Base-by-base conservation (phyloP, 2,329 filamentous ascomycete genomes). In the Venturiaceae sp. region DNA sequence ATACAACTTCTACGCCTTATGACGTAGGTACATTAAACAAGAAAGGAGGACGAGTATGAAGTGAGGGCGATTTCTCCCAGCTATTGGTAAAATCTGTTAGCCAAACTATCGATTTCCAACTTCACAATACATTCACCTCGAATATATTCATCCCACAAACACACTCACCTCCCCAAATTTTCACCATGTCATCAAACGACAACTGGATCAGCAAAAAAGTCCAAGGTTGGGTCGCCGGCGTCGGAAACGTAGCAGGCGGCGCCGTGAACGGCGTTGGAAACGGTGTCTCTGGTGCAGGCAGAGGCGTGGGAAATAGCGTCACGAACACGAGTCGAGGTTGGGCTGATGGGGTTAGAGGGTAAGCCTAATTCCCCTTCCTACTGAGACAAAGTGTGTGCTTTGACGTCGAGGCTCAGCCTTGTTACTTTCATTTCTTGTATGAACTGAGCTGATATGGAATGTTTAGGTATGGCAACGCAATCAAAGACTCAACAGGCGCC, bases 401-500 rank as follows among this genome's bases (percentile, higher is more conserved):
- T n/a, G n/a, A n/a, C n/a, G n/a, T n/a, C n/a, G n/a, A n/a, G n/a
- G n/a, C n/a, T n/a, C n/a, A n/a, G n/a, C n/a, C n/a, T n/a, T n/a
- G n/a, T n/a, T n/a, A n/a, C n/a, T n/a, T n/a, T n/a, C n/a, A n/a
- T n/a, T n/a, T n/a, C n/a, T n/a, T n/a, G n/a, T n/a, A n/a, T n/a
- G n/a, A n/a, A n/a, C n/a, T n/a, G n/a, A n/a, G n/a, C n/a, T n/a
- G n/a, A n/a, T 39, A 30, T 14, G 11, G 14, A 30, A 23, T 16
- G 8, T n/a, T 1, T 44, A 59, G 53, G 16, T 78, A 79, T 60
- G 77, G 77, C 28, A 79, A 79, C 64, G 71, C 71, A 33, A 73
- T 79, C 66, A 79, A 79, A 62, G 76, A 79, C 63, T 65, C 68
- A 5, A 73, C 76, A 1, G 74, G 72, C 36, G 75, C 77, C 1